These are phyloP conservation scores for Nicotiana obtusifolia DNA, from an alignment of 257 asterid species.

Conservation along the genomic window DNA sequence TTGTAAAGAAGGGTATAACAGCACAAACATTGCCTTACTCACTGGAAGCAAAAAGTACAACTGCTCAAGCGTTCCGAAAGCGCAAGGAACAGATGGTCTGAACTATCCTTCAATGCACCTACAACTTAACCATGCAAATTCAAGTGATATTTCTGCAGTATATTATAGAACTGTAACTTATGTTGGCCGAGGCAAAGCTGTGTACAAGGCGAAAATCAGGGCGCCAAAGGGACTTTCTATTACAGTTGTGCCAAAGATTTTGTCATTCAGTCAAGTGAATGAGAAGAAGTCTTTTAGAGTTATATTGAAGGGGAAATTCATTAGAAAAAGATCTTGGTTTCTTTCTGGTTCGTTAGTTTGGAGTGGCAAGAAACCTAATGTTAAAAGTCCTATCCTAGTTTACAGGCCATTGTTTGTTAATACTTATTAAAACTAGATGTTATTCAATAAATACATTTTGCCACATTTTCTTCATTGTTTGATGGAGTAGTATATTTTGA, in stretches of 20 bases:
- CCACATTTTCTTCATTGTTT: neutral
- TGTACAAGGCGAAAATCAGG: constrained; percentile 39
- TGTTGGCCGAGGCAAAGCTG: constrained; percentile 35
- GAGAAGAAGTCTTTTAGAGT: constrained; percentile 52
- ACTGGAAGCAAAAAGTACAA: constrained; percentile 37
- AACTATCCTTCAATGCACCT: constrained; percentile 65
- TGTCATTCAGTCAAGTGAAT: constrained; percentile 28
- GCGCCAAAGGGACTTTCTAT: constrained; percentile 34
- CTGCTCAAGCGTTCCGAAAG: constrained; percentile 34
- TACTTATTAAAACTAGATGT: neutral
- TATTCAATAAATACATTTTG: neutral
- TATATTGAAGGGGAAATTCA: constrained; percentile 39
- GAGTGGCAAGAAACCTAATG: constrained; percentile 37
- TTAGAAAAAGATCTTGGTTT: constrained; percentile 9
- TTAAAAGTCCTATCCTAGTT: constrained; percentile 58
- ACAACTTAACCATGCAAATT: constrained; percentile 21
- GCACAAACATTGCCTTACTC: constrained; percentile 24
- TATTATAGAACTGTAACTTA: constrained; percentile 52
- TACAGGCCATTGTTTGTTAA: constrained; percentile 12
- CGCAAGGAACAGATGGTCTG: constrained; percentile 54
- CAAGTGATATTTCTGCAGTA: constrained; percentile 34
- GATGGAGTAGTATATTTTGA: neutral
- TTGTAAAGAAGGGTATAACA: constrained; percentile 53
- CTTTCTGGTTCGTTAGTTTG: constrained; percentile 28
- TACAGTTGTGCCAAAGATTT: constrained; percentile 35